phyloP scores from a whole-genome alignment of 257 asterid genomes.

The Leonotis leonurus region DNA sequence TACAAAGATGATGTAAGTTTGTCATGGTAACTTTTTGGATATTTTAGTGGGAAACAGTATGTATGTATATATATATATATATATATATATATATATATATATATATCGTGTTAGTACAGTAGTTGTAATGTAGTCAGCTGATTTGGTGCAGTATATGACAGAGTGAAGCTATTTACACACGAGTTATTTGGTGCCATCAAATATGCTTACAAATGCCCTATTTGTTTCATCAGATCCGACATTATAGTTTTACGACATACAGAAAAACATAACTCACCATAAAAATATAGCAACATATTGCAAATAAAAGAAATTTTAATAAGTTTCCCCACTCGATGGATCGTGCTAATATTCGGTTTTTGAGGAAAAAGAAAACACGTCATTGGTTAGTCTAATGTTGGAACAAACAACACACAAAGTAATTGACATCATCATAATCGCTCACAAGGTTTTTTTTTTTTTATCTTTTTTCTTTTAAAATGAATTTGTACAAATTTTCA shows the following conservation, averaged over 20 bases:
- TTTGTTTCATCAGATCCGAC: conserved; percentile 13
- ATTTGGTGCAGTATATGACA: too few species aligned
- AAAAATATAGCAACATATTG: neutral
- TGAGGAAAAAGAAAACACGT: neutral
- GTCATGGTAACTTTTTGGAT: too few species aligned
- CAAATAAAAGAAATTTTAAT: neutral
- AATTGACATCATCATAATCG: neutral
- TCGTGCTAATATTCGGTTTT: conserved; percentile 3
- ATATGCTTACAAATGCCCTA: neutral
- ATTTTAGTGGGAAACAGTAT: too few species aligned
- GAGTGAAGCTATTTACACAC: too few species aligned
- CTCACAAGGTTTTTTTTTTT: neutral
- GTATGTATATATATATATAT: too few species aligned
- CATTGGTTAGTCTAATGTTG: neutral
- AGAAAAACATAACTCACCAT: neutral
- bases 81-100: too few species aligned
- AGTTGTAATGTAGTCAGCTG: too few species aligned
- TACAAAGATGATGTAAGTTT: too few species aligned
- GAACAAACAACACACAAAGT: neutral
- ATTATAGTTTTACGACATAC: neutral
- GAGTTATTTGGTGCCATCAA: neutral
- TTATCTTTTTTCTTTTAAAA: too few species aligned
- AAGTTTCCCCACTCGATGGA: neutral
- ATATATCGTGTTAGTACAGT: too few species aligned
- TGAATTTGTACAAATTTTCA: neutral